Evolutionary conservation across 129 eudicot genomes (phyloP), one percentile per base, ranked within the genome.

Genomic region (Flaveria brownii): DNA sequence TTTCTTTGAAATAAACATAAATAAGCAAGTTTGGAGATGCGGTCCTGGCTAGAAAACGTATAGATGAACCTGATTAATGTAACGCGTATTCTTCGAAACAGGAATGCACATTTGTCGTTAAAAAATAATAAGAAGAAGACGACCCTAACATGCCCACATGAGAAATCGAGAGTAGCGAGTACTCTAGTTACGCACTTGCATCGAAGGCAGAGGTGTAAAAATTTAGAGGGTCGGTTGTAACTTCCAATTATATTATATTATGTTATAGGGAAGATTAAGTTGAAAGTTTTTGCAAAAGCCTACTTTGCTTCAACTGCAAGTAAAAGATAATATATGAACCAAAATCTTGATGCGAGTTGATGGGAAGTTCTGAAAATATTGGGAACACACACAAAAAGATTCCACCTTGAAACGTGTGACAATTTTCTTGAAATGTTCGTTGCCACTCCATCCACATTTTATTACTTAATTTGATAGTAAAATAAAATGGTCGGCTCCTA

Each of bases 381-480:
- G 83, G 83, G 73, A 72, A 79, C 60, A 50, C 63, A 60, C 83
- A 72, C 59, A 16, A 72, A 77, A 79, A 72, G 78, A 79, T 72
- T 79, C 83, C 56, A 50, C 25, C 49, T 79, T 64, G 74, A 72
- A 51, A 50, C 73, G n/a, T 42, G 82, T 62, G 9, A 46, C 51
- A 7, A 11, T 71, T 71, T 71, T 63, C 51, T 75, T 17, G 60
- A 60, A 13, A 8, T 55, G 12, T 8, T 4, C 23, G 9, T 20
- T 5, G 41, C 62, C 26, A 18, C 62, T 18, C 26, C 26, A 45
- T 45, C 8, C 50, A 45, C 50, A 45, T 36, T 36, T 36, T 36
- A 36, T 36, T 36, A 36, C 41, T 36, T 36, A 33, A 33, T 5
- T 36, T 5, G 41, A 36, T 36, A 36, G 41, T 36, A 36, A 36